These are phyloP conservation scores for Lunasporangiospora selenospora DNA, from an alignment of 192 early-diverging fungal genomes.

Conservation along the genomic window DNA sequence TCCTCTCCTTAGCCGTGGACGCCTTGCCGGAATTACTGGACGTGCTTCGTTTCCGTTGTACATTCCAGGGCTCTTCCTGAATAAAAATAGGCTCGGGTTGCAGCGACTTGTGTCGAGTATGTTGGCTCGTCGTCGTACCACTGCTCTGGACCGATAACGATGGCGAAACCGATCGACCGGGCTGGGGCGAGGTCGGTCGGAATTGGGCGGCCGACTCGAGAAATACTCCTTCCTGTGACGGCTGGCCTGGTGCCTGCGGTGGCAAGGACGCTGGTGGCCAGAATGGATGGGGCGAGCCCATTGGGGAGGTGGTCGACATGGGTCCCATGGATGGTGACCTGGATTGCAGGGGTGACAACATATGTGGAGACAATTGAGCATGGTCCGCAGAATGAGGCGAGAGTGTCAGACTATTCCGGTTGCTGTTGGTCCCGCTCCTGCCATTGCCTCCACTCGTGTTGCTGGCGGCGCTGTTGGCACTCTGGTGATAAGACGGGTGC, in stretches of 20 bases:
- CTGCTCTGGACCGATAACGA: too few relatives aligned
- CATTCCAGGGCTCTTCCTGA: conserved; percentile 45
- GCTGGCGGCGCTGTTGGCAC: too few relatives aligned
- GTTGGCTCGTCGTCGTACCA: too few relatives aligned
- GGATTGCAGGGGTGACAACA: conserved; percentile 32
- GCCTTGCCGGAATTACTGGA: conserved; percentile 16
- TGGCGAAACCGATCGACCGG: too few relatives aligned
- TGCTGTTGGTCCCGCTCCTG: conserved; percentile 12
- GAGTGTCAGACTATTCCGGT: conserved; percentile 32
- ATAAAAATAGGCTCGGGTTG: conserved; percentile 39
- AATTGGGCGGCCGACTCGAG: too few relatives aligned
- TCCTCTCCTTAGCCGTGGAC: conserved; percentile 2
- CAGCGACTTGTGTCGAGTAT: conserved; percentile 16
- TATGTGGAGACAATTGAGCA: conserved; percentile 29
- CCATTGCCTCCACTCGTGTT: background rate
- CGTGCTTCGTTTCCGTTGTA: conserved; percentile 24
- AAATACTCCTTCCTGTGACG: too few relatives aligned
- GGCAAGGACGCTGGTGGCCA: too few relatives aligned
- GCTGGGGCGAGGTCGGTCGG: too few relatives aligned
- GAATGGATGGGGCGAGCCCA: conserved; percentile 28
- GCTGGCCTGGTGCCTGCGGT: too few relatives aligned
- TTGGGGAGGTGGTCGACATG: conserved; percentile 15
- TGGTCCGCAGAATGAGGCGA: conserved; percentile 29
- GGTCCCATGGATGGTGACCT: conserved; percentile 40
- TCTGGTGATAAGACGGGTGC: conserved; percentile 31